Base-by-base conservation (phyloP, 306 rosid species). In the Vigna unguiculata region DNA sequence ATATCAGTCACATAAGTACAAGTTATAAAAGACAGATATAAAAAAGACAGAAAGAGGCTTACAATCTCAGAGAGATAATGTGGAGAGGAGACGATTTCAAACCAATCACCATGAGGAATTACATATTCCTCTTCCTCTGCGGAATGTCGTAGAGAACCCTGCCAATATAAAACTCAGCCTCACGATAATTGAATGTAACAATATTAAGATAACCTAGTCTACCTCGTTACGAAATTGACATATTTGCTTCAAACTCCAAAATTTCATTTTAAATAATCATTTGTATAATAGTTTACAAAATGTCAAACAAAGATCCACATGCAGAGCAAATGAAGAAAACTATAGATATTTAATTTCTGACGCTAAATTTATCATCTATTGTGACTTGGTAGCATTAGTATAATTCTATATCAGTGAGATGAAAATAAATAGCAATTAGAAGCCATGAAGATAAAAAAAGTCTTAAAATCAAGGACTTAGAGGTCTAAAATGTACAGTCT, bases 21-120 rank as follows among this genome's bases (percentile, higher is more conserved):
- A n/a, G 17, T 7, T 64, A 51, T 0, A 72, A 28, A 72, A 69
- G 62, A 34, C n/a, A 45, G 73, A 46, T n/a, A n/a, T n/a, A n/a
- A n/a, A 72, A 28, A 72, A 69, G 62, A 34, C n/a, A 45, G 73
- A 46, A 78, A 78, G 86, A 49, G 72, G 22, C 78, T 85, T 89
- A 92, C 98, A 25, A 92, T 90, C 87, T 92, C 98, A 32, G 97
- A 86, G 54, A 95, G 93, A 83, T 94, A 94, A 67, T 94, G 98
- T 5, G 98, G 90, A 32, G 93, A 92, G 5, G 97, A 94, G 43
- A 94, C 98, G 0, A 81, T 17, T 77, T 88, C 86, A 65, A 94
- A 94, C 98, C 97, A 94, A 82, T 90, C 96, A 38, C 96, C 98
- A 6, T 15, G 78, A 78, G 98, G 97, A 76, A 92, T 92, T 72